Evolutionary conservation across 2,329 filamentous ascomycete species (phyloP).

Genomic region (Dryadomyces sulphureus): DNA sequence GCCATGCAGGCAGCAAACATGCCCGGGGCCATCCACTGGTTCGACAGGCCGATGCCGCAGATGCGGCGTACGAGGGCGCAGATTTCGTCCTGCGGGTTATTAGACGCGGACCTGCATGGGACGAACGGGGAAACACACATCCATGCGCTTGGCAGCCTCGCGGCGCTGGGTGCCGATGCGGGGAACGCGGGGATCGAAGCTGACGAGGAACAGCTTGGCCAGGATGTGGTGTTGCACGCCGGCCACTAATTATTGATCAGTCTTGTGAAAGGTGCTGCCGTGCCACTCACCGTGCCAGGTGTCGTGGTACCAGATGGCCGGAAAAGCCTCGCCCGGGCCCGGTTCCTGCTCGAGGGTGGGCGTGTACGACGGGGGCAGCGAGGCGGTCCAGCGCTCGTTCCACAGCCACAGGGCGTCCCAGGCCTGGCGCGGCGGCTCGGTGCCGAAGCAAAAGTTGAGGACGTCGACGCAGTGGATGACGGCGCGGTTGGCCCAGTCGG

Average conservation of each 20-base stretch:
- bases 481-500: slow-evolving; percentile 44
- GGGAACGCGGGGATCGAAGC: slow-evolving; percentile 39
- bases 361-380: slow-evolving; percentile 34
- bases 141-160: slow-evolving; percentile 6
- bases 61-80: slow-evolving; percentile 33
- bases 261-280: neutral
- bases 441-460: slow-evolving; percentile 45
- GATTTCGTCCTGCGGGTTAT: slow-evolving; percentile 23
- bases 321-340: slow-evolving; percentile 29
- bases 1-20: slow-evolving; percentile 42
- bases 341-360: slow-evolving; percentile 34
- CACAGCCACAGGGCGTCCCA: slow-evolving; percentile 32
- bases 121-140: slow-evolving; percentile 3
- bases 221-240: slow-evolving; percentile 46
- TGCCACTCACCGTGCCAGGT: slow-evolving; percentile 32
- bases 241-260: slow-evolving; percentile 28
- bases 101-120: no score
- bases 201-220: slow-evolving; percentile 38
- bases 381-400: slow-evolving; percentile 28
- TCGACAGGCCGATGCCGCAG: slow-evolving; percentile 44
- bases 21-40: slow-evolving; percentile 35
- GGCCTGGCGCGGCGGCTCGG: slow-evolving; percentile 15
- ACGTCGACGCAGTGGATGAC: slow-evolving; percentile 49
- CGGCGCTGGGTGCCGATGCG: slow-evolving; percentile 27
- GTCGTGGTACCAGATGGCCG: slow-evolving; percentile 41